Evolutionary conservation across 2,329 filamentous ascomycete species (phyloP).

Genomic region (Ceratocystis harringtonii): DNA sequence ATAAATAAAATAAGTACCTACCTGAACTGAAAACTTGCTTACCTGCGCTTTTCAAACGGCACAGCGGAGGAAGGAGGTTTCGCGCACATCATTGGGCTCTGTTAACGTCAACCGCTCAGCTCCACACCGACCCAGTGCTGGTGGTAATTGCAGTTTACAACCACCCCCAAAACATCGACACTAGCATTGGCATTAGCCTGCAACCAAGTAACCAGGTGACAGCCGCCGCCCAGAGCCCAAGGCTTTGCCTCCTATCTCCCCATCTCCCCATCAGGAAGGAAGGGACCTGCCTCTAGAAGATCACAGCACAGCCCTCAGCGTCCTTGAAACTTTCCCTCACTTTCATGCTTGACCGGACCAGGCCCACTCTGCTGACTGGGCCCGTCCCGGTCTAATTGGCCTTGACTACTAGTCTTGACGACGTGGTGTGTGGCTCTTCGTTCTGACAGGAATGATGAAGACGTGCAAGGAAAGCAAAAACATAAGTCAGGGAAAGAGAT

Average conservation of each 20-base stretch:
- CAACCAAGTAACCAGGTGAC: not conserved
- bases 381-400: too few species aligned
- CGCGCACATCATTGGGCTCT: not conserved
- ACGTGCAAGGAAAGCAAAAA: slow-evolving; percentile 6
- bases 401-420: not conserved
- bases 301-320: slow-evolving; percentile 2
- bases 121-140: not conserved
- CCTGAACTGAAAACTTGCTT: not conserved
- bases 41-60: not conserved
- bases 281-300: slow-evolving; percentile 8
- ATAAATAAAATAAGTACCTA: not conserved
- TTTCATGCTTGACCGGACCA: not conserved
- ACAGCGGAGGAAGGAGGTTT: not conserved
- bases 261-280: not conserved
- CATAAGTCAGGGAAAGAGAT: not conserved
- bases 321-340: not conserved
- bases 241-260: slow-evolving; percentile 1
- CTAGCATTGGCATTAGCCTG: not conserved
- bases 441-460: slow-evolving; percentile 4
- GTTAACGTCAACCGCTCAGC: not conserved
- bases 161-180: not conserved
- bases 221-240: not conserved
- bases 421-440: not conserved
- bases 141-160: not conserved
- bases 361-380: not conserved